Conservation (phyloP, 345 rosid species). For the Microthlaspi erraticum region DNA sequence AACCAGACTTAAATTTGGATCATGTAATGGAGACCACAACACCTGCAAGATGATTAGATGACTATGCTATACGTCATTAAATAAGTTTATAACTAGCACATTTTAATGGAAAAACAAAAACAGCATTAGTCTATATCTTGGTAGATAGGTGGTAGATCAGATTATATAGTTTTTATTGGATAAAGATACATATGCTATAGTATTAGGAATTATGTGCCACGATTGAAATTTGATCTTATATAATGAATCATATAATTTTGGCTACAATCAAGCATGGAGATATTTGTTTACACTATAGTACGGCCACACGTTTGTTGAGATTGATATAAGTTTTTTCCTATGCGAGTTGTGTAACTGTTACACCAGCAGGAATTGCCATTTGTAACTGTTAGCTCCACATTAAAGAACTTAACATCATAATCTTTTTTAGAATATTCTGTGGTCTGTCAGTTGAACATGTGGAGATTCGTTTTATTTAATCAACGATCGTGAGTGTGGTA, state of each 20-base stretch:
- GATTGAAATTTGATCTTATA: no score
- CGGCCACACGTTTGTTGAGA: no score
- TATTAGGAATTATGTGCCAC: no score
- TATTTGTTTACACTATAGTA: no score
- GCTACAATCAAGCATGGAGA: no score
- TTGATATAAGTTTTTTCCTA: no score
- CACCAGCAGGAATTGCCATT: background rate
- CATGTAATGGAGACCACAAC: background rate
- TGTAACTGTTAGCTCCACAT: background rate
- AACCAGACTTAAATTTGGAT: background rate
- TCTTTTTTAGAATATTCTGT: background rate
- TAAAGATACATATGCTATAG: no score
- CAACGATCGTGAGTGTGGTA: slow-evolving; percentile 4
- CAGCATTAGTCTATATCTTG: no score
- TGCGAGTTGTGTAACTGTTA: no score
- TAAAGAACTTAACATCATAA: background rate
- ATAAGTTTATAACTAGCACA: background rate
- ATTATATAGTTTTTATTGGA: no score
- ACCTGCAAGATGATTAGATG: background rate
- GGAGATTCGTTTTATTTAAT: slow-evolving; percentile 15
- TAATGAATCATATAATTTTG: no score
- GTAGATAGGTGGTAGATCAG: no score
- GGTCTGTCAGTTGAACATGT: background rate
- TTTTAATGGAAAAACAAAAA: background rate
- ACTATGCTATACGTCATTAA: background rate